Base-by-base conservation (phyloP, 805 yeast species). In the Ogataea salicorniae region DNA sequence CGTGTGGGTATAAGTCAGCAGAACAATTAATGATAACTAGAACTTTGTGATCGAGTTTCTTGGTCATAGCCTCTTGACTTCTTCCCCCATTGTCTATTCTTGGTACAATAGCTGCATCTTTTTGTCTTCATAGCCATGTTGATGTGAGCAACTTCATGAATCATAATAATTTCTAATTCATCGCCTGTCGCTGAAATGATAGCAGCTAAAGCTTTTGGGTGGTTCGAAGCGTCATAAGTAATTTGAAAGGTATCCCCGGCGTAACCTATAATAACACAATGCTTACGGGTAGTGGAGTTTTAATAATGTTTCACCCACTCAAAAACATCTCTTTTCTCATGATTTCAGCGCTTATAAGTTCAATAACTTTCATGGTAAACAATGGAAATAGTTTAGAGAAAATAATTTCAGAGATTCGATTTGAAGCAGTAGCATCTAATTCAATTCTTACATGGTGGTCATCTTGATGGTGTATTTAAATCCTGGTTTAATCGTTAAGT, bases 11-110 rank as follows among this genome's bases (percentile, higher is more conserved):
- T 16, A 81, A 73, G 58, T 80, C 86, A 46, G 67, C 60, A 66
- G 80, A 84, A 85, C 86, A 80, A 29, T 79, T 77, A 36, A 79
- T 82, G 37, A 79, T 71, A 20, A 80, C 83, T 13, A 80, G 79
- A 42, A 77, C 70, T 37, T 73, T 72, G 6, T 59, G 63, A 34
- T 62, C 61, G 44, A 47, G 46, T 22, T 54, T 55, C 40, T 54
- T 55, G 8, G 49, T 47, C 49, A 63, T 47, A 1, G 66, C 52
- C 6, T 52, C 43, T 45, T 51, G 20, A 20, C 4, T 3, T 20
- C 3, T 57, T 55, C 66, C 58, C 45, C 57, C 50, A 7, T 56
- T 54, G 17, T 37, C 31, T 16, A 60, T 39, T 41, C 43, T 46
- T 46, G 73, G 71, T 16, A 62, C 57, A 31, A 61, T 61, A 2